These are phyloP conservation scores for Boletus edulis DNA, from an alignment of 768 basidiomycete genomes.

Conservation along the genomic window DNA sequence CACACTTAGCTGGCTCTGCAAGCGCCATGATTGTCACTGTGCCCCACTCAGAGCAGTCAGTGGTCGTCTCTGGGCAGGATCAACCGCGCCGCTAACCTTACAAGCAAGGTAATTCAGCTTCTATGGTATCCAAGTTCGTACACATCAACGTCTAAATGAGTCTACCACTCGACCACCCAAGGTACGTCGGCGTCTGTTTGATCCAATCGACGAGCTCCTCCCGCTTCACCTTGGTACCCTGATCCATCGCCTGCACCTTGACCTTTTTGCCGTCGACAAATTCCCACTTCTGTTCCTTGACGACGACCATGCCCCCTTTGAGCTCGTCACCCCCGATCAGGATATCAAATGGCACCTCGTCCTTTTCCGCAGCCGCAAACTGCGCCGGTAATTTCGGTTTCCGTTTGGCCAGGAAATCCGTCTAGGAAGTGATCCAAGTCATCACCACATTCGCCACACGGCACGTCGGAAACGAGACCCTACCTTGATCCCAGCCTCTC, in stretches of 20 bases:
- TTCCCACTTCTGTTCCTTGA: conserved; percentile 91
- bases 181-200: conserved; percentile 37
- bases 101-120: neutral
- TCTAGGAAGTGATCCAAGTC: conserved; percentile 39
- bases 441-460: neutral
- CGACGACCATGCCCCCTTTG: conserved; percentile 77
- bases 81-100: too few species aligned
- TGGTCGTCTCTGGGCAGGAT: too few species aligned
- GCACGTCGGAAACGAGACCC: neutral
- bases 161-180: conserved; percentile 31
- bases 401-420: conserved; percentile 89
- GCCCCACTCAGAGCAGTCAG: too few species aligned
- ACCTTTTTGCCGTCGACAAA: conserved; percentile 68
- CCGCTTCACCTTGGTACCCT: conserved; percentile 64
- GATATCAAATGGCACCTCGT: conserved; percentile 90
- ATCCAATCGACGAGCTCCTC: conserved; percentile 63
- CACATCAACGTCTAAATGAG: conserved; percentile 18
- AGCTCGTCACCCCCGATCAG: conserved; percentile 89
- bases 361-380: conserved; percentile 87
- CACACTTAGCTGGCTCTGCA: too few species aligned
- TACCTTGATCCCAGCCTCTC: conserved; percentile 90
- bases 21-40: too few species aligned
- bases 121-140: conserved; percentile 1
- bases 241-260: conserved; percentile 56
- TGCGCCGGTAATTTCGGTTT: conserved; percentile 89